These are phyloP conservation scores for Lentinus tigrinus DNA, from an alignment of 768 basidiomycete species.

Conservation along the genomic window DNA sequence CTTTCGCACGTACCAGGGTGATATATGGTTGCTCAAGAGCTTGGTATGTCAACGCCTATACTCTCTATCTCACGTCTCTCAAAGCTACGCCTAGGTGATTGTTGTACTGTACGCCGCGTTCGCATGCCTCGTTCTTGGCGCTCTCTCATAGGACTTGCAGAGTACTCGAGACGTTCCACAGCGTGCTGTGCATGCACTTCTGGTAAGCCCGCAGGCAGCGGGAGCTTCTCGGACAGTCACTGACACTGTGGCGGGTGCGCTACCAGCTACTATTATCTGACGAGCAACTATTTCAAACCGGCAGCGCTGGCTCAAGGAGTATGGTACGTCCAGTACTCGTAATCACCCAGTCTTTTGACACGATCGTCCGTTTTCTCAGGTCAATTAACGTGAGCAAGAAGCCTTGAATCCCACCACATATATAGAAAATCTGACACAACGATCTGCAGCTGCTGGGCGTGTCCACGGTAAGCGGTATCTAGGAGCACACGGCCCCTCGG, in stretches of 20 bases:
- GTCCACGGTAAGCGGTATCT: not conserved
- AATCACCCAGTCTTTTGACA: not conserved
- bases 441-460: not conserved
- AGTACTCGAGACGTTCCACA: slow-evolving; percentile 10
- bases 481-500: no score
- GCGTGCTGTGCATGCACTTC: slow-evolving; percentile 5
- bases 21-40: not conserved
- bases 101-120: not conserved
- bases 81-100: not conserved
- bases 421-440: not conserved
- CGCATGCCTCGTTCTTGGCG: not conserved
- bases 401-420: not conserved
- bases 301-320: not conserved
- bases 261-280: slow-evolving; percentile 8
- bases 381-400: slow-evolving; percentile 4
- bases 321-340: slow-evolving; percentile 1
- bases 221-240: not conserved
- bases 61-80: not conserved
- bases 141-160: not conserved
- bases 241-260: not conserved
- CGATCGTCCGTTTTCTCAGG: not conserved
- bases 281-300: slow-evolving; percentile 12
- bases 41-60: not conserved
- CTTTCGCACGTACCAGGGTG: slow-evolving; percentile 1
- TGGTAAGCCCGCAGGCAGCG: not conserved